Evolutionary conservation across 202 grass and related monocot genomes (phyloP), one percentile per base, ranked within the genome.

Genomic region (Sporobolus alterniflorus): DNA sequence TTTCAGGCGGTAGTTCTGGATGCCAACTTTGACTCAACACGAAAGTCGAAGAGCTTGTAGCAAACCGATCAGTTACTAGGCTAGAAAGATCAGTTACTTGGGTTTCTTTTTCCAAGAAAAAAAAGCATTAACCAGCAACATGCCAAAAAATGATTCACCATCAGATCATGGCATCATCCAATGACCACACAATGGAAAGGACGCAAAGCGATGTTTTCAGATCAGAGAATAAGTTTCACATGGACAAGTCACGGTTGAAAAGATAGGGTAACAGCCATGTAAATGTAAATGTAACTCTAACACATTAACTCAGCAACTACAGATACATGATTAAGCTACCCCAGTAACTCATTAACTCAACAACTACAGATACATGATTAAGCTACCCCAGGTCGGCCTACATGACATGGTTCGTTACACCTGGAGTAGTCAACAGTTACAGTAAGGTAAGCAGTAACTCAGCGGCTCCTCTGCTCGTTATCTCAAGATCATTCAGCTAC

Each of bases 361-460:
- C 25, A 41, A 73, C 81, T 51, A 52, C 14, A 30, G 29, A 86
- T 80, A 77, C 70, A 87, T 82, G 71, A 85, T 29, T 29, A 62
- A 80, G 32, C 83, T 54, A 68, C 82, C 28, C 83, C 36, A 39
- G 36, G 36, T 55, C 62, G 13, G 11, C 16, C 51, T 86, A 79
- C 40, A 74, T 50, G 49, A 56, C 68, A 24, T 18, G 33, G 73
- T 64, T 71, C 43, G 56, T 80, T 81, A 72, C 85, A 78, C 44
- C 60, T 69, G 77, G 69, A 85, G 60, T 46, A 83, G 81, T 84
- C 74, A 82, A 85, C 25, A 64, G 79, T 90, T 80, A 82, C 78
- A 86, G 76, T 80, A 71, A 80, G 68, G 61, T 22, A 69, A 67
- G 42, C 49, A 64, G 77, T 81, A 84, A 80, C 86, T 72, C 74